Evolutionary conservation across 1,139 yeast species (phyloP).

Genomic region (Saccharomyces hybrid): DNA sequence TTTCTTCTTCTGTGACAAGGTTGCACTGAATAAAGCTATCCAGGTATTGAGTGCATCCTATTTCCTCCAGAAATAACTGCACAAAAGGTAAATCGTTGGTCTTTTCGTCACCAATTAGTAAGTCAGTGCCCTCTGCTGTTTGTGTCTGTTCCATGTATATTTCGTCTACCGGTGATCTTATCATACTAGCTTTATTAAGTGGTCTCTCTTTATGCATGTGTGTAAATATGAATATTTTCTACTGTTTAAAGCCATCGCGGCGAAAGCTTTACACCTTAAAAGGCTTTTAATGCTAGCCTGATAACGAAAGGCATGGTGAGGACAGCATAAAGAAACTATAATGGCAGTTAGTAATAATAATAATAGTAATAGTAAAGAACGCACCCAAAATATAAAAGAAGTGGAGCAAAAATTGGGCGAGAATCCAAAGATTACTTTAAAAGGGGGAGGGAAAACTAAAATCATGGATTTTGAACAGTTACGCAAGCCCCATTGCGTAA

Average conservation of each 20-base stretch:
- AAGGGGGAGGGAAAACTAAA: conserved; percentile 18
- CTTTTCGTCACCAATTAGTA: background rate
- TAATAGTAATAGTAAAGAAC: background rate
- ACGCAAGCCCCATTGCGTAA: conserved; percentile 22
- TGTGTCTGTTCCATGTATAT: background rate
- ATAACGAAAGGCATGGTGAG: background rate
- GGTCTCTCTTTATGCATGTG: background rate
- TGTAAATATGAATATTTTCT: background rate
- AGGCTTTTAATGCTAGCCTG: background rate
- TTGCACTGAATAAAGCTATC: conserved; percentile 42
- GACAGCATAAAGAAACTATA: background rate
- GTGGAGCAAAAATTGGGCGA: background rate
- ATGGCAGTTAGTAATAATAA: background rate
- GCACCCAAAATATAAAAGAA: background rate
- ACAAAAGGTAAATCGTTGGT: conserved; percentile 8
- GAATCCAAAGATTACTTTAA: conserved; percentile 10
- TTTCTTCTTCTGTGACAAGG: conserved; percentile 42
- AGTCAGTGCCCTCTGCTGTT: background rate
- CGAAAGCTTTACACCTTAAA: background rate
- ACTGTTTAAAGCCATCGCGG: background rate
- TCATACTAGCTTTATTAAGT: background rate
- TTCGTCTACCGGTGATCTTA: background rate
- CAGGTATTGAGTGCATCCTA: conserved; percentile 18
- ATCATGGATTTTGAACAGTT: conserved; percentile 15
- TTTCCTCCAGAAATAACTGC: conserved; percentile 16